Conservation (phyloP, 2,329 filamentous ascomycete species). For the Dactylonectria estremocensis region DNA sequence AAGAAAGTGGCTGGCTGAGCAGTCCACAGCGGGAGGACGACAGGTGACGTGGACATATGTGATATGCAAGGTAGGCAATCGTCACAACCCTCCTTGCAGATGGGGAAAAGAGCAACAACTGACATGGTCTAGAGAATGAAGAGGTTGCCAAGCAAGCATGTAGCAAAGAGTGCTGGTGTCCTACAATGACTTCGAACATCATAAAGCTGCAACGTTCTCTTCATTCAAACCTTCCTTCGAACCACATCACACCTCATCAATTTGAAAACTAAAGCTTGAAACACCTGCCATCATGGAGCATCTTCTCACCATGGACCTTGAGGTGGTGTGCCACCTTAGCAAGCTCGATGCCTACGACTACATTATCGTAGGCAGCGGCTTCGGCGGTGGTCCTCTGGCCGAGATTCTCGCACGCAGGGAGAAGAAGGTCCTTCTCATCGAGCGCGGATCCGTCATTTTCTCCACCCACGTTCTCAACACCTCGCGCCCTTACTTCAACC, state of each 20-base stretch:
- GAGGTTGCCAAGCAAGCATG: not conserved
- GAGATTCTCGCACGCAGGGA: conserved; percentile 28
- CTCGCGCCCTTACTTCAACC: conserved; percentile 35
- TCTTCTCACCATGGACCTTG: conserved; percentile 34
- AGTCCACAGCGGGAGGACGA: not conserved
- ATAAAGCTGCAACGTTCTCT: too few relatives aligned
- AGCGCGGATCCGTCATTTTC: conserved; percentile 37
- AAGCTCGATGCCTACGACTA: conserved; percentile 40
- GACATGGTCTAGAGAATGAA: not conserved
- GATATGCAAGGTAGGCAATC: not conserved
- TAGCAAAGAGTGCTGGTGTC: not conserved
- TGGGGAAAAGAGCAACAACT: not conserved
- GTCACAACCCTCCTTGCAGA: not conserved
- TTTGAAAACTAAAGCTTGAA: not conserved
- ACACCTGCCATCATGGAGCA: conserved; percentile 31
- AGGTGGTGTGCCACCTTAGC: conserved; percentile 34
- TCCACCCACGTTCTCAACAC: conserved; percentile 41
- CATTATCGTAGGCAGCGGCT: conserved; percentile 38
- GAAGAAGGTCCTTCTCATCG: conserved; percentile 38
- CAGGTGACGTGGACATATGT: not conserved
- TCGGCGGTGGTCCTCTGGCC: conserved; percentile 34
- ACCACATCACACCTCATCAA: not conserved
- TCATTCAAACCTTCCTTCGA: too few relatives aligned
- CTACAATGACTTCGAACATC: too few relatives aligned
- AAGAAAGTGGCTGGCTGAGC: conserved; percentile 11